Conservation (phyloP, 371 early-diverging fungal genomes). For the Rhizomucor pusillus region DNA sequence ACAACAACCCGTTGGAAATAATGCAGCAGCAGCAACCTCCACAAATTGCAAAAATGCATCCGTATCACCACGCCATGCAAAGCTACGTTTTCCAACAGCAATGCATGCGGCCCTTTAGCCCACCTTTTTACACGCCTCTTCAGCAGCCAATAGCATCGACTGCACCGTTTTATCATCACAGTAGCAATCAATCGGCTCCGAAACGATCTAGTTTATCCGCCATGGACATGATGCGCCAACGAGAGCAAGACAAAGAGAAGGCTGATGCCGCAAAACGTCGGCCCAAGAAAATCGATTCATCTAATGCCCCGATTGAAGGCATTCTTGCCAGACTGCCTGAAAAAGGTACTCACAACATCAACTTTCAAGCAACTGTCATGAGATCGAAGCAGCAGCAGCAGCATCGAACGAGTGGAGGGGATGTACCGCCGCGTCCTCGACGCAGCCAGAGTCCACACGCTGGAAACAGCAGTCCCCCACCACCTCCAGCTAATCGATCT, state of each 20-base stretch:
- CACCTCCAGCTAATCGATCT: neutral
- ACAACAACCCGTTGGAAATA: neutral
- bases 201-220: conserved; percentile 29
- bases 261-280: conserved; percentile 10
- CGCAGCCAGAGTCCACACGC: neutral
- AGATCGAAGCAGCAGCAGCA: conserved; percentile 15
- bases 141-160: conserved; percentile 2
- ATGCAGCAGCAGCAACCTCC: conserved; percentile 9
- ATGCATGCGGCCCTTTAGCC: conserved; percentile 16
- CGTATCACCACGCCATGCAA: conserved; percentile 24
- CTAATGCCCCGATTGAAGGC: conserved; percentile 31
- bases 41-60: conserved; percentile 26
- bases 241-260: conserved; percentile 28
- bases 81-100: conserved; percentile 15
- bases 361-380: conserved; percentile 24
- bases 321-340: conserved; percentile 26
- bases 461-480: neutral
- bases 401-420: neutral
- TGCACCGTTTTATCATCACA: neutral
- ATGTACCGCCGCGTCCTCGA: too few species aligned
- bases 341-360: conserved; percentile 23
- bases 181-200: neutral
- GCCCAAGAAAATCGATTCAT: conserved; percentile 25
- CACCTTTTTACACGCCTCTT: neutral
- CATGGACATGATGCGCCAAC: conserved; percentile 36